These are phyloP conservation scores for Malassezia yamatoensis DNA, from an alignment of 1,284 basidiomycete species.

Conservation along the genomic window DNA sequence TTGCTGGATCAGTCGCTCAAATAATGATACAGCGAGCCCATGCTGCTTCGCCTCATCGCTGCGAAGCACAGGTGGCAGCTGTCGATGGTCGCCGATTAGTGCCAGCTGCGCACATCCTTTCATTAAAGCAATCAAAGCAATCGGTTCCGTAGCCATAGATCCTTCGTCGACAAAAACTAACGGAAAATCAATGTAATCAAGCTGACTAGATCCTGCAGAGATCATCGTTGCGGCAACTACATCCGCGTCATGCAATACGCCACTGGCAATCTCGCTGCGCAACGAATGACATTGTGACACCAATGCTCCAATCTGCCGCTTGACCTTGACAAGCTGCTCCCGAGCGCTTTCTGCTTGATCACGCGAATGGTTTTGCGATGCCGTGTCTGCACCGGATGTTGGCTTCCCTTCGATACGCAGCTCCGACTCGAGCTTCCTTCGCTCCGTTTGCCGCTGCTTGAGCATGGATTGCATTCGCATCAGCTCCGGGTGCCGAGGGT, in stretches of 20 bases:
- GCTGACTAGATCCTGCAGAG: slow-evolving; percentile 23
- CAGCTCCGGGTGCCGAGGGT: slow-evolving; percentile 55
- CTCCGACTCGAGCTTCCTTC: slow-evolving; percentile 20
- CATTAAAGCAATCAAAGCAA: slow-evolving; percentile 50
- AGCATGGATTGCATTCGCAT: slow-evolving; percentile 39
- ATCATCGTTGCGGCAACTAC: slow-evolving; percentile 49
- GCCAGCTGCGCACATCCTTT: slow-evolving; percentile 62
- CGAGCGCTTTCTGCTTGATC: not conserved
- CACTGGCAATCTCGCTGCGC: slow-evolving; percentile 41
- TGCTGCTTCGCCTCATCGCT: slow-evolving; percentile 52
- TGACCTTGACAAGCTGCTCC: slow-evolving; percentile 9
- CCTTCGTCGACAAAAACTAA: slow-evolving; percentile 90
- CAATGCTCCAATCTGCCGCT: slow-evolving; percentile 26
- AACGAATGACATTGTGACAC: slow-evolving; percentile 34
- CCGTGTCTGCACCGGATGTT: not conserved
- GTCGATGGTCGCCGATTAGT: slow-evolving; percentile 90
- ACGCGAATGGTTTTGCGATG: too few species aligned
- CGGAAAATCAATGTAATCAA: slow-evolving; percentile 66
- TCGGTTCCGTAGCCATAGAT: slow-evolving; percentile 84
- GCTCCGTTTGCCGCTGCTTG: slow-evolving; percentile 19
- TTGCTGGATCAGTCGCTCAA: slow-evolving; percentile 71
- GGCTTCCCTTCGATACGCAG: not conserved
- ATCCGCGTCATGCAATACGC: slow-evolving; percentile 47
- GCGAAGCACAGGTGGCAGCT: slow-evolving; percentile 79
- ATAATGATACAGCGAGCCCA: slow-evolving; percentile 71